Conservation (phyloP, 176 grass and related monocot genomes). For the Zoysia japonica region DNA sequence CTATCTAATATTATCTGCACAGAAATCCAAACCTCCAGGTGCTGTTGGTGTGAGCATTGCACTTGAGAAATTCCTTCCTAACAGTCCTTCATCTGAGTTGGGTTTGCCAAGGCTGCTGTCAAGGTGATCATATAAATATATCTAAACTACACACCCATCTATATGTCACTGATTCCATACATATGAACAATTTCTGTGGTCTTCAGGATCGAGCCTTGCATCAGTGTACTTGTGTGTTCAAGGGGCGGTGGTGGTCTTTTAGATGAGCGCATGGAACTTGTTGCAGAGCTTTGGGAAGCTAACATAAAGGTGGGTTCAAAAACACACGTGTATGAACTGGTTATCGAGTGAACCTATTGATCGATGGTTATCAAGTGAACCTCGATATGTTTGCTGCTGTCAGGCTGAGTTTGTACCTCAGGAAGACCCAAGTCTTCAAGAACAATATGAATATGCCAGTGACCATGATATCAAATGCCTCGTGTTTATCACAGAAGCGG, state of each 20-base stretch:
- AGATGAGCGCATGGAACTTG: slow-evolving; percentile 83
- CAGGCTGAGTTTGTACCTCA: slow-evolving; percentile 88
- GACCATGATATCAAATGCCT: slow-evolving; percentile 91
- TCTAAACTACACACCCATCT: not conserved
- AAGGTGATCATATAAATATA: slow-evolving; percentile 45
- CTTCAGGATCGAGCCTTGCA: slow-evolving; percentile 70
- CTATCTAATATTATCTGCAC: slow-evolving; percentile 30
- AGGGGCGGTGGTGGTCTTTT: slow-evolving; percentile 85
- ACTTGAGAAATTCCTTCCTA: slow-evolving; percentile 85
- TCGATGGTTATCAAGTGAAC: not conserved
- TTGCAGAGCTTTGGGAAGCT: slow-evolving; percentile 83
- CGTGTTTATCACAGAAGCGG: slow-evolving; percentile 88
- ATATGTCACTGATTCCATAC: not conserved
- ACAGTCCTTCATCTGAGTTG: slow-evolving; percentile 74
- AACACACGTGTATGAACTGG: not conserved
- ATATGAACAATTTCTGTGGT: not conserved
- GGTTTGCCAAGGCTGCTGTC: slow-evolving; percentile 58
- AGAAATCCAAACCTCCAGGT: slow-evolving; percentile 83
- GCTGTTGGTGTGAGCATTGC: slow-evolving; percentile 95
- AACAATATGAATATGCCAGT: slow-evolving; percentile 97
- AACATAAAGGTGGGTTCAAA: slow-evolving; percentile 77
- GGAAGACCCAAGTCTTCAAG: slow-evolving; percentile 92
- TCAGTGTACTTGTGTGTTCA: slow-evolving; percentile 94
- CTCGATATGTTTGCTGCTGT: slow-evolving; percentile 29
- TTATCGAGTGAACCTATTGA: slow-evolving; percentile 7